These are phyloP conservation scores for Diaporthe vexans DNA, from an alignment of 2,329 filamentous ascomycete genomes.

Conservation along the genomic window DNA sequence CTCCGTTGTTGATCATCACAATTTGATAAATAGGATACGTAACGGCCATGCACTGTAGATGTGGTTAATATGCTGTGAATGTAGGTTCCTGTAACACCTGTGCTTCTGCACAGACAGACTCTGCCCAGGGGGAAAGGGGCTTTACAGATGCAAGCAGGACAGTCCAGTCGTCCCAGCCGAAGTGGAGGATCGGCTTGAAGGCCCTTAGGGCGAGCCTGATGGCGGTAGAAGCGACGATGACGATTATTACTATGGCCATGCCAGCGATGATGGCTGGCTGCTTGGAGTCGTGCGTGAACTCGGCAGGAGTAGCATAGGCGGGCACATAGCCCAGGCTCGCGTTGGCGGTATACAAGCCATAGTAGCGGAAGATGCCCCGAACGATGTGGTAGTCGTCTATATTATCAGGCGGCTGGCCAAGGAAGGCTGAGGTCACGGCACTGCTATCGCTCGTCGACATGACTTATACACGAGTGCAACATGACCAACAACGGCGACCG, in stretches of 20 bases:
- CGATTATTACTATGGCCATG: conserved; percentile 35
- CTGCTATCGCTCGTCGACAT: conserved; percentile 10
- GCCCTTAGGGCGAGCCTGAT: conserved; percentile 33
- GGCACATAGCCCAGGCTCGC: conserved; percentile 15
- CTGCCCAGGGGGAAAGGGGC: neutral
- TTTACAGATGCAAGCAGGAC: conserved; percentile 41
- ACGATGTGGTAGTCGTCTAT: conserved; percentile 28
- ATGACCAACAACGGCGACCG: neutral
- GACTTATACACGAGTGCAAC: conserved; percentile 7
- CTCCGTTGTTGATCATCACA: conserved; percentile 28
- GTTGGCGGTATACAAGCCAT: conserved; percentile 12
- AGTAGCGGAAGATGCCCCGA: conserved; percentile 21
- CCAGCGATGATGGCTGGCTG: conserved; percentile 35
- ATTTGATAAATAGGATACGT: conserved; percentile 27
- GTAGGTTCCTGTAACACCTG: neutral
- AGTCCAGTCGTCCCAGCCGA: conserved; percentile 40
- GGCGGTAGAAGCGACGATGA: conserved; percentile 32
- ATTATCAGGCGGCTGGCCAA: conserved; percentile 30
- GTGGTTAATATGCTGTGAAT: neutral
- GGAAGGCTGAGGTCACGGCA: conserved; percentile 13
- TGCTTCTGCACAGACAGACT: neutral
- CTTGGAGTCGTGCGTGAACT: conserved; percentile 35
- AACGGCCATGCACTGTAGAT: neutral
- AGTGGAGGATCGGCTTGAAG: conserved; percentile 24
- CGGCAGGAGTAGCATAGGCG: conserved; percentile 7